Conservation (phyloP, 495 filamentous ascomycete genomes). For the Clohesyomyces aquaticus region DNA sequence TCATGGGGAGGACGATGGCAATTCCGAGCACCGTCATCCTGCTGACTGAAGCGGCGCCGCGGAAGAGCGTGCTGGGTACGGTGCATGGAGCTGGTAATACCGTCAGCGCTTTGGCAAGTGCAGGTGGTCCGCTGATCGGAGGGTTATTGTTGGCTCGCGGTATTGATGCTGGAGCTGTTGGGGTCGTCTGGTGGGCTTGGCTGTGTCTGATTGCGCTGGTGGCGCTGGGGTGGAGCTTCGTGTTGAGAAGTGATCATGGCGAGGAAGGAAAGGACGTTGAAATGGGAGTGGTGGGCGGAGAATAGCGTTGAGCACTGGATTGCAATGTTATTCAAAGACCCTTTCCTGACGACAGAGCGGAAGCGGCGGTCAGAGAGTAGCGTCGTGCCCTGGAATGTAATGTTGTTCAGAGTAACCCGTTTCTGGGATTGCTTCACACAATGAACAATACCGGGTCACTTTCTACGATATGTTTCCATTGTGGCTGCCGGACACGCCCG, state of each 20-base stretch:
- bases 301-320: not conserved
- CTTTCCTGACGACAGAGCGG: not conserved
- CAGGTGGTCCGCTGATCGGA: conserved; percentile 64
- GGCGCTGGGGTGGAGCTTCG: conserved; percentile 62
- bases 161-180: conserved; percentile 62
- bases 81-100: conserved; percentile 68
- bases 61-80: conserved; percentile 60
- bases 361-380: no score
- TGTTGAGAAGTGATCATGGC: conserved; percentile 63
- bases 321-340: not conserved
- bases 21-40: conserved; percentile 67
- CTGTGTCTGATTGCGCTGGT: conserved; percentile 61
- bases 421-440: no score
- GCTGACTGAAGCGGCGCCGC: conserved; percentile 63
- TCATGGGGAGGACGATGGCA: conserved; percentile 67
- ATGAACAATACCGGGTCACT: no score
- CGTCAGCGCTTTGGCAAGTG: conserved; percentile 58
- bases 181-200: conserved; percentile 66
- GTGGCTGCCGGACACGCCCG: no score
- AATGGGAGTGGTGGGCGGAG: not conserved
- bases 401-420: no score
- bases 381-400: no score
- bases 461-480: no score
- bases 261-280: conserved; percentile 15
- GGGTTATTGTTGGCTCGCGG: conserved; percentile 64